Evolutionary conservation across 805 yeast species (phyloP).

Genomic region (Hanseniaspora thailandica): DNA sequence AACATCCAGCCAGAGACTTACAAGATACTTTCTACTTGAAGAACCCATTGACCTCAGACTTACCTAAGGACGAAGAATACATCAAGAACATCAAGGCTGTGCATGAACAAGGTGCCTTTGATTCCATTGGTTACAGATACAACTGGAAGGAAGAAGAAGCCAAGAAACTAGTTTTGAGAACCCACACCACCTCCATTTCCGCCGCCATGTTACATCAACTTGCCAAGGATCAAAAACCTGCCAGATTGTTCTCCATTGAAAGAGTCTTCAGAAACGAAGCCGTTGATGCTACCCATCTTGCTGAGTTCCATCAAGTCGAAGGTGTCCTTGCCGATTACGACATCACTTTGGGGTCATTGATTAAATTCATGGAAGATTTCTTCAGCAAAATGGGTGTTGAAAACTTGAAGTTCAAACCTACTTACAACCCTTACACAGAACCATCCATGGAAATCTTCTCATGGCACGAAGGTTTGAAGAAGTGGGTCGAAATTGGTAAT

Average conservation of each 20-base stretch:
- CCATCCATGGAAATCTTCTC: conserved; percentile 97
- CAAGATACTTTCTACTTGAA: conserved; percentile 97
- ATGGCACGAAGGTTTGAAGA: conserved; percentile 84
- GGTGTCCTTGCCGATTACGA: conserved; percentile 97
- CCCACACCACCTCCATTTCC: conserved; percentile 94
- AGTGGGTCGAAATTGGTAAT: conserved; percentile 99
- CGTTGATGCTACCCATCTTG: conserved; percentile 97
- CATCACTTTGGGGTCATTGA: conserved; percentile 86
- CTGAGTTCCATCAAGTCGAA: conserved; percentile 98
- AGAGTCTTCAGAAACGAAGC: conserved; percentile 99
- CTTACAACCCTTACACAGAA: conserved; percentile 98
- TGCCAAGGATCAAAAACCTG: conserved; percentile 80
- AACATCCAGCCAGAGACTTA: conserved; percentile 98
- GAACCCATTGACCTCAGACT: conserved; percentile 73
- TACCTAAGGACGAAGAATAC: conserved; percentile 71
- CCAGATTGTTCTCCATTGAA: conserved; percentile 88
- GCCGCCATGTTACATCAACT: conserved; percentile 75
- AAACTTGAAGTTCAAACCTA: conserved; percentile 92
- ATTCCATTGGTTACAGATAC: conserved; percentile 95
- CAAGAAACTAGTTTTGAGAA: conserved; percentile 81
- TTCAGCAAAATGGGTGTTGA: conserved; percentile 95
- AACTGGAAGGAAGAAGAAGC: conserved; percentile 93
- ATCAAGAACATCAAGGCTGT: conserved; percentile 68
- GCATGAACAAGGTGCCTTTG: conserved; percentile 82
- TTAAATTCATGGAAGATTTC: conserved; percentile 96